Evolutionary conservation across 441 rosid species (phyloP).

Genomic region (Gossypium armourianum): DNA sequence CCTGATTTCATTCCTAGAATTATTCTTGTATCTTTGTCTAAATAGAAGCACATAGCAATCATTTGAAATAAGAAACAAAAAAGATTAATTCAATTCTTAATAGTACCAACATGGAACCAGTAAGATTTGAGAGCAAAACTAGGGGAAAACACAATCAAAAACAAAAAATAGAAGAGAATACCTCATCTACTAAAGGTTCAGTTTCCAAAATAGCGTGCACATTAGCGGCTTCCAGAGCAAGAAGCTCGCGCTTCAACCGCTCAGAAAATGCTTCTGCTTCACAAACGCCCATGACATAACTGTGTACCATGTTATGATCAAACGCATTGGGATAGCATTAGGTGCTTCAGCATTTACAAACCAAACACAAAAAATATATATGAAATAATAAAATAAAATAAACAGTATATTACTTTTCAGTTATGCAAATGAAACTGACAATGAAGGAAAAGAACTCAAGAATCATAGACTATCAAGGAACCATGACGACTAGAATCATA

Average conservation of each 20-base stretch:
- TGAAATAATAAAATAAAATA: neutral
- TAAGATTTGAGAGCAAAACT: neutral
- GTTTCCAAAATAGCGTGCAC: slow-evolving; percentile 97
- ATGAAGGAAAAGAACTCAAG: neutral
- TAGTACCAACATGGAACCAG: neutral
- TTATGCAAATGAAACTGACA: neutral
- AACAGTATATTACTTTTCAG: neutral
- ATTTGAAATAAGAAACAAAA: neutral
- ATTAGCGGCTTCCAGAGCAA: slow-evolving; percentile 94
- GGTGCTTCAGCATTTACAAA: neutral
- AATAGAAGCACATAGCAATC: neutral
- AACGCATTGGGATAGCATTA: slow-evolving; percentile 12
- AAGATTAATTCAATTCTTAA: neutral
- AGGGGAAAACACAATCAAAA: slow-evolving; percentile 13
- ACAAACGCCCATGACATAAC: slow-evolving; percentile 95
- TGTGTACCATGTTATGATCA: slow-evolving; percentile 28
- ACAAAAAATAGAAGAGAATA: slow-evolving; percentile 19
- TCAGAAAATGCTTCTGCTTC: slow-evolving; percentile 99
- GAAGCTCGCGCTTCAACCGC: slow-evolving; percentile 75
- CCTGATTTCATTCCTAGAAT: neutral
- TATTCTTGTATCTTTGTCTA: neutral
- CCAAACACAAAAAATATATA: neutral
- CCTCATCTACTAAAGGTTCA: slow-evolving; percentile 88
- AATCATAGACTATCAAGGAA: neutral
- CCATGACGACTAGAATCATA: neutral